Percentiles rank a stretch among this genome's conserved stretches.
Conservation (phyloP, 2,329 filamentous ascomycete species). For the Beauveria pseudobassiana region DNA sequence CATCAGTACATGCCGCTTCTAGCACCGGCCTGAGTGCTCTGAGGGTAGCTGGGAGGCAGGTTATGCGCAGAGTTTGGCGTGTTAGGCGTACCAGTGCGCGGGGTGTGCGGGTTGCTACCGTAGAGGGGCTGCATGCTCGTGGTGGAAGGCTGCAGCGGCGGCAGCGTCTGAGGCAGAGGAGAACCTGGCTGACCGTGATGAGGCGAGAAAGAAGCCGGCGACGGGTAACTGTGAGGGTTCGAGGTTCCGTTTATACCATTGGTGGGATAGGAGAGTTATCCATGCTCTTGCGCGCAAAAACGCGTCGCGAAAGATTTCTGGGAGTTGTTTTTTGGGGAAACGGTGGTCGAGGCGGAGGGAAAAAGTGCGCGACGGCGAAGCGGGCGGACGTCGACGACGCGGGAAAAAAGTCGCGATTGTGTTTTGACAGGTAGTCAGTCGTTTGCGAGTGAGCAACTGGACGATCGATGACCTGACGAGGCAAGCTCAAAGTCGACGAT, state of each 20-base stretch:
- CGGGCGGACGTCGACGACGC: neutral
- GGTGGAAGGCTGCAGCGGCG: constrained; percentile 44
- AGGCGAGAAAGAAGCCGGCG: constrained; percentile 43
- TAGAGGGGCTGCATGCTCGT: constrained; percentile 40
- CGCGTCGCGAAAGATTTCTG: constrained; percentile 23
- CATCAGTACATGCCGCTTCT: constrained; percentile 47
- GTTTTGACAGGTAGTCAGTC: neutral
- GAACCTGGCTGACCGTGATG: constrained; percentile 43
- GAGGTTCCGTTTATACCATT: constrained; percentile 49
- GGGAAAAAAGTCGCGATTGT: neutral
- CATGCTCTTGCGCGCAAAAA: constrained; percentile 38
- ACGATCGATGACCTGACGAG: neutral
- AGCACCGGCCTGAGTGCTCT: constrained; percentile 39
- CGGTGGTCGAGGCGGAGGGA: constrained; percentile 6
- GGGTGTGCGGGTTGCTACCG: constrained; percentile 53
- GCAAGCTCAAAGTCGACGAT: neutral
- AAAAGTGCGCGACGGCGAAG: constrained; percentile 2
- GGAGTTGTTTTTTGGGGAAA: constrained; percentile 16
- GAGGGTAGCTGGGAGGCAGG: constrained; percentile 46
- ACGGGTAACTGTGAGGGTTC: constrained; percentile 42
- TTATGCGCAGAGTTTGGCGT: constrained; percentile 48
- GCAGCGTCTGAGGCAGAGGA: constrained; percentile 46
- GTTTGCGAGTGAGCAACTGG: neutral
- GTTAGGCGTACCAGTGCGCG: constrained; percentile 56
- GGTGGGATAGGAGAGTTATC: constrained; percentile 46